phyloP scores from a whole-genome alignment of 2,329 filamentous ascomycete genomes.

The Colletotrichum musicola region DNA sequence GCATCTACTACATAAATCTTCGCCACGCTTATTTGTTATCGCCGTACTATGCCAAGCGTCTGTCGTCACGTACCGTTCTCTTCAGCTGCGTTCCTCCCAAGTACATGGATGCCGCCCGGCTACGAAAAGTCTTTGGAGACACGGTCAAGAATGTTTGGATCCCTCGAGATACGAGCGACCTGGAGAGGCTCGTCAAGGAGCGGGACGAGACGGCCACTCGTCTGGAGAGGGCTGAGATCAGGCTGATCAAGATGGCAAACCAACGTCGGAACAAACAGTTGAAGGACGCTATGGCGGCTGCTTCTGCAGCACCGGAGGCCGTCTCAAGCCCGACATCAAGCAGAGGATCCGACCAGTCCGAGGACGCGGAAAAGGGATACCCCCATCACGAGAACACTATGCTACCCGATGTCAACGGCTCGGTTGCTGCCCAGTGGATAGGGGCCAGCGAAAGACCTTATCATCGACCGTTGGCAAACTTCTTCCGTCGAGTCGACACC shows the following conservation, averaged over 20 bases:
- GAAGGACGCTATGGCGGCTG: conserved; percentile 5
- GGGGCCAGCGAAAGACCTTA: conserved; percentile 79
- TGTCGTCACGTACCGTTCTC: conserved; percentile 93
- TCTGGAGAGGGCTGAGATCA: conserved; percentile 86
- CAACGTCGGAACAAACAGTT: conserved; percentile 41
- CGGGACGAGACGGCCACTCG: conserved; percentile 81
- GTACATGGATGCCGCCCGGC: conserved; percentile 79
- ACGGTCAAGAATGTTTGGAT: conserved; percentile 89
- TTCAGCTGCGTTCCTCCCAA: conserved; percentile 86
- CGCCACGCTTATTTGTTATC: conserved; percentile 94
- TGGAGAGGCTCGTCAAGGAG: conserved; percentile 83
- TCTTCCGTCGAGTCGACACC: conserved; percentile 92
- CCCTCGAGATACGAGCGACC: conserved; percentile 76
- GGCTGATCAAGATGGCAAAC: conserved; percentile 81
- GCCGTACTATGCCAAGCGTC: conserved; percentile 82
- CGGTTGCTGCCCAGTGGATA: conserved; percentile 80
- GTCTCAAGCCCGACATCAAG: conserved; percentile 41
- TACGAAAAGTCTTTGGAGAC: conserved; percentile 82
- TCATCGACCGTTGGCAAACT: conserved; percentile 74
- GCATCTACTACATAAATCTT: conserved; percentile 92
- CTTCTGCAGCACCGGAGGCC: conserved; percentile 38
- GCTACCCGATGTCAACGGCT: conserved; percentile 57
- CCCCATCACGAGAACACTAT: conserved; percentile 46
- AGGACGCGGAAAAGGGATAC: conserved; percentile 38
- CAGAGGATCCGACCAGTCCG: conserved; percentile 28